These are phyloP conservation scores for Paramecium sonneborni DNA, from an alignment of 73 alveolate species.

Conservation along the genomic window DNA sequence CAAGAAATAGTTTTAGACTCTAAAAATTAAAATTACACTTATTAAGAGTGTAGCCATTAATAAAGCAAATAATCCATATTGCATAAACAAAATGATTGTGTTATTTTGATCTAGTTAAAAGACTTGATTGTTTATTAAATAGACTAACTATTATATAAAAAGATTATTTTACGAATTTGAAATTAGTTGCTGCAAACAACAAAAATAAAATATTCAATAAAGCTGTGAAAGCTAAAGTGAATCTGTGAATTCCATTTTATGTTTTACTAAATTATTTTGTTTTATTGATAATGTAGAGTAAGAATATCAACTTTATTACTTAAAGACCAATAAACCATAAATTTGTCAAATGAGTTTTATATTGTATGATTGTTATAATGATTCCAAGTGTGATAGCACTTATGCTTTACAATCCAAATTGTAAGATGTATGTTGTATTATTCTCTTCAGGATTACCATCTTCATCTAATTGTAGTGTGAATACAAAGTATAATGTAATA, in stretches of 20 bases:
- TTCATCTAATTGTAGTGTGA: neutral
- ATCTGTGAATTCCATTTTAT: conserved; percentile 19
- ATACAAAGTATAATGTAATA: neutral
- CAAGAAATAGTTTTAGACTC: neutral
- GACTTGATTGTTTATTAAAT: neutral
- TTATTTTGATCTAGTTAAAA: neutral
- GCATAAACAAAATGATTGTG: neutral
- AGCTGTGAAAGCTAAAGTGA: neutral
- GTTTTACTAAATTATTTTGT: neutral
- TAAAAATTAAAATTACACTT: neutral
- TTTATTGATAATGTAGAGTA: neutral
- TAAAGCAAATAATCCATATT: neutral
- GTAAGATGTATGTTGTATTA: neutral
- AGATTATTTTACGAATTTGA: neutral
- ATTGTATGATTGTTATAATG: neutral
- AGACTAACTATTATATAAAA: neutral
- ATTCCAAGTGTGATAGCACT: neutral
- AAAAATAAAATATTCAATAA: neutral
- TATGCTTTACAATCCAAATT: neutral
- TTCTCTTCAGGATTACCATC: neutral
- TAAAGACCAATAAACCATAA: neutral
- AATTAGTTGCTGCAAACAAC: neutral
- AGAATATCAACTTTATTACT: neutral
- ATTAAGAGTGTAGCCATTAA: neutral
- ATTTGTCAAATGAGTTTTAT: neutral